Conservation (phyloP, 495 filamentous ascomycete species). For the Geopyxis carbonaria region DNA sequence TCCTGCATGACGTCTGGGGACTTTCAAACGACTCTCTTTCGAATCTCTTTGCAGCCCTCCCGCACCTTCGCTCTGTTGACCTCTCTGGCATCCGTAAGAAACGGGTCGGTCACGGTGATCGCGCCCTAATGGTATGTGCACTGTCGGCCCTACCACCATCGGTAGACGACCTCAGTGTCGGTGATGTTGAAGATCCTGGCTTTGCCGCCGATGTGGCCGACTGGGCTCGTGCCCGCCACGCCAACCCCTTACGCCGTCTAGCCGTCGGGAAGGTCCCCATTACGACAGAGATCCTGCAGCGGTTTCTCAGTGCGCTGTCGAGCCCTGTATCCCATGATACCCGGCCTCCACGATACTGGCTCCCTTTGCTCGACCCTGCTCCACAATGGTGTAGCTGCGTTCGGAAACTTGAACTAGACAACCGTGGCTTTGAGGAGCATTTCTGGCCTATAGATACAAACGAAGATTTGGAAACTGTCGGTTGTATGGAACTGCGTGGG, state of each 20-base stretch:
- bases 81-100: conserved; percentile 15
- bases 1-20: conserved; percentile 16
- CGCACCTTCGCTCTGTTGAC: conserved; percentile 10
- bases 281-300: conserved; percentile 12
- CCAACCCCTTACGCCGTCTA: not conserved
- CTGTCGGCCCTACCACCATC: conserved; percentile 11
- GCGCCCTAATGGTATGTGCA: conserved; percentile 10
- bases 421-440: conserved; percentile 13
- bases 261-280: conserved; percentile 13
- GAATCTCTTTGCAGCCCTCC: conserved; percentile 10
- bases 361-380: not conserved
- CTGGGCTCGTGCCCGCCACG: conserved; percentile 8
- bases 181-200: conserved; percentile 16
- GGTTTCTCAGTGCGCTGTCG: conserved; percentile 10
- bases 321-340: conserved; percentile 4
- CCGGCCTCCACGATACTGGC: conserved; percentile 3
- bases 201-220: conserved; percentile 13
- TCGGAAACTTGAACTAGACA: conserved; percentile 4
- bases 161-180: conserved; percentile 13
- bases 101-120: conserved; percentile 7
- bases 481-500: conserved; percentile 12
- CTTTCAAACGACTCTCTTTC: conserved; percentile 7
- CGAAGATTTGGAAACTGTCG: conserved; percentile 7
- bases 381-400: conserved; percentile 8
- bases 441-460: conserved; percentile 8